These are phyloP conservation scores for Trametopsis cervina DNA, from an alignment of 768 basidiomycete genomes.

Conservation along the genomic window DNA sequence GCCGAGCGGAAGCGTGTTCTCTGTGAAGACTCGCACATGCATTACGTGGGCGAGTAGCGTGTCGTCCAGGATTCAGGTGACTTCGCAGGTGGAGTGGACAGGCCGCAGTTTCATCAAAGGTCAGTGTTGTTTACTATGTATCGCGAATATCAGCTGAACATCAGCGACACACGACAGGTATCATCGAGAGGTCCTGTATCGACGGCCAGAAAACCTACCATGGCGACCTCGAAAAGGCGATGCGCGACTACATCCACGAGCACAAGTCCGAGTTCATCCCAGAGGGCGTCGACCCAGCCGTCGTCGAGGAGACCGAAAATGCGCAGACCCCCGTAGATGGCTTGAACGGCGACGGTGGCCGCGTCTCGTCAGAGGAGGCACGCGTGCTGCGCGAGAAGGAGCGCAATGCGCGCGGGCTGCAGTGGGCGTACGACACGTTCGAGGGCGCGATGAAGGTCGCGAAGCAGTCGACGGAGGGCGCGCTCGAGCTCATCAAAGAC, in stretches of 20 bases:
- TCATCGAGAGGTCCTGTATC: conserved; percentile 87
- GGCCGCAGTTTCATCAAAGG: conserved; percentile 96
- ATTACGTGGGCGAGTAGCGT: conserved; percentile 87
- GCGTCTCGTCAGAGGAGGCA: conserved; percentile 19
- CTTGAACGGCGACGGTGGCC: no score
- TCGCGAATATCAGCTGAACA: background rate
- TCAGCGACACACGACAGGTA: no score
- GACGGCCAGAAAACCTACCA: conserved; percentile 92
- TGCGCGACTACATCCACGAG: conserved; percentile 83
- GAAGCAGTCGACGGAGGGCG: conserved; percentile 58
- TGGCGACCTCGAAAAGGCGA: conserved; percentile 70
- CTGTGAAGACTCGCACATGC: conserved; percentile 92
- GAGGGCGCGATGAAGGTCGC: conserved; percentile 72
- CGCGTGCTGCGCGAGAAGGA: conserved; percentile 59
- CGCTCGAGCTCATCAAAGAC: conserved; percentile 71
- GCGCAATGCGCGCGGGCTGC: conserved; percentile 64
- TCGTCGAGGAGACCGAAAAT: conserved; percentile 39
- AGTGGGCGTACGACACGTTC: conserved; percentile 87
- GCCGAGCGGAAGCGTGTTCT: conserved; percentile 87
- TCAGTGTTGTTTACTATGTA: conserved; percentile 26
- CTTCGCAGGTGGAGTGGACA: conserved; percentile 92
- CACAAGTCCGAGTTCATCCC: conserved; percentile 89
- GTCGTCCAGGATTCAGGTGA: conserved; percentile 75
- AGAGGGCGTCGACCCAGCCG: conserved; percentile 62
- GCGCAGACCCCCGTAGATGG: conserved; percentile 13